A percentile compares a stretch with the other conserved stretches of the same genome.
Conservation (phyloP, 257 asterid species). For the Plantago ovata region DNA sequence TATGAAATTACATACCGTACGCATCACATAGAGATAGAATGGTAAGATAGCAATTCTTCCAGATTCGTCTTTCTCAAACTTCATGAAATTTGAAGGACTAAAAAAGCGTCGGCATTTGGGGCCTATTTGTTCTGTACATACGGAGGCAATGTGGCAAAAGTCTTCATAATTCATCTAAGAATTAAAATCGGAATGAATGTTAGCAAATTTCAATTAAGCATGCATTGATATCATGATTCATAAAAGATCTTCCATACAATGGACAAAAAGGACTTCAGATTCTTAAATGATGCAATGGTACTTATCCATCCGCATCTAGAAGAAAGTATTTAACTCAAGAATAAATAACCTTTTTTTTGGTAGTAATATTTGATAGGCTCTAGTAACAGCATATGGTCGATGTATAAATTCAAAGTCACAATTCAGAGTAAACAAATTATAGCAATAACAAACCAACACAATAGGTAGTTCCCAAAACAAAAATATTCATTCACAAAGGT, state of each 20-base stretch:
- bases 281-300: background rate
- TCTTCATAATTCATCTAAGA: slow-evolving; percentile 96
- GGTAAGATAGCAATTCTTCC: slow-evolving; percentile 97
- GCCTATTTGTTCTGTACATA: slow-evolving; percentile 97
- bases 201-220: background rate
- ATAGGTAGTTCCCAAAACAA: too few relatives aligned
- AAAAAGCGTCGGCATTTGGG: slow-evolving; percentile 90
- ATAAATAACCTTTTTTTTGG: too few relatives aligned
- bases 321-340: background rate
- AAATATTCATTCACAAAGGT: too few relatives aligned
- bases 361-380: too few relatives aligned
- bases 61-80: slow-evolving; percentile 96
- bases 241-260: background rate
- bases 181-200: background rate
- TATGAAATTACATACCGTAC: slow-evolving; percentile 56
- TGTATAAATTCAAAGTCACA: too few relatives aligned
- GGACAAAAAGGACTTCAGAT: too few relatives aligned
- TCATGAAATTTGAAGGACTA: slow-evolving; percentile 99
- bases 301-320: background rate
- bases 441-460: too few relatives aligned
- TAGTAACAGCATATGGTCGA: too few relatives aligned
- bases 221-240: background rate
- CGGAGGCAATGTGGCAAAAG: slow-evolving; percentile 99
- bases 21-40: slow-evolving; percentile 98
- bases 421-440: too few relatives aligned